A percentile compares a stretch with the other conserved stretches of the same genome.
phyloP scores from a whole-genome alignment of 306 rosid species.

The Hippophae tibetana region DNA sequence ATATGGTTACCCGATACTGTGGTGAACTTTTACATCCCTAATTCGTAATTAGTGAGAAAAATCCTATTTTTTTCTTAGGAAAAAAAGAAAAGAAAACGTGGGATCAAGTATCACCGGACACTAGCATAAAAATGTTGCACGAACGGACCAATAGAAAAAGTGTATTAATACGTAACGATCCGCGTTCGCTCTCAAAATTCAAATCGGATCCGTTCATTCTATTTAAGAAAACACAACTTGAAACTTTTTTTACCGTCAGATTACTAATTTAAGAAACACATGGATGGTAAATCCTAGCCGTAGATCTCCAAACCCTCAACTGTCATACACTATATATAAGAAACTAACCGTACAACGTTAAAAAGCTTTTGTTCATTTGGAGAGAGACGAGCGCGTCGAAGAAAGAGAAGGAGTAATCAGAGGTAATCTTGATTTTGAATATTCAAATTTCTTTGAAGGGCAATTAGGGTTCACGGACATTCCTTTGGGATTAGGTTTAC shows the following conservation, averaged over 20 bases:
- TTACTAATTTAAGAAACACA: conserved; percentile 39
- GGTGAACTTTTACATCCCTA: too few relatives aligned
- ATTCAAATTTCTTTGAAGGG: neutral
- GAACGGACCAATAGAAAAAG: conserved; percentile 25
- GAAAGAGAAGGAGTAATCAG: neutral
- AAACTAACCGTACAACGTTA: accelerated
- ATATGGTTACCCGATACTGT: too few relatives aligned
- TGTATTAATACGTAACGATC: conserved; percentile 24
- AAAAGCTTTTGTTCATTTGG: conserved; percentile 9
- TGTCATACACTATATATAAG: conserved; percentile 25
- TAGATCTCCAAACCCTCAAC: conserved; percentile 2
- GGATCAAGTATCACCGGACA: neutral
- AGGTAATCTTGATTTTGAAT: conserved; percentile 8
- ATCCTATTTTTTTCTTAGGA: too few relatives aligned
- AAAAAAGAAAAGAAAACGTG: too few relatives aligned
- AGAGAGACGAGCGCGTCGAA: neutral
- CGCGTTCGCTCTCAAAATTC: conserved; percentile 13
- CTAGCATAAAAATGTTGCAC: neutral
- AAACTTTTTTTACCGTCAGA: conserved; percentile 22
- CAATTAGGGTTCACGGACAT: conserved; percentile 8
- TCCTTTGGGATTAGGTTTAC: too few relatives aligned
- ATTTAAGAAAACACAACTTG: conserved; percentile 39
- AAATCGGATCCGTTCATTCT: conserved; percentile 26
- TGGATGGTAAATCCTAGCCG: conserved; percentile 29
- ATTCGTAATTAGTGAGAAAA: too few relatives aligned